These are phyloP conservation scores for Didymella arachidicola DNA, from an alignment of 2,329 filamentous ascomycete species.

Conservation along the genomic window DNA sequence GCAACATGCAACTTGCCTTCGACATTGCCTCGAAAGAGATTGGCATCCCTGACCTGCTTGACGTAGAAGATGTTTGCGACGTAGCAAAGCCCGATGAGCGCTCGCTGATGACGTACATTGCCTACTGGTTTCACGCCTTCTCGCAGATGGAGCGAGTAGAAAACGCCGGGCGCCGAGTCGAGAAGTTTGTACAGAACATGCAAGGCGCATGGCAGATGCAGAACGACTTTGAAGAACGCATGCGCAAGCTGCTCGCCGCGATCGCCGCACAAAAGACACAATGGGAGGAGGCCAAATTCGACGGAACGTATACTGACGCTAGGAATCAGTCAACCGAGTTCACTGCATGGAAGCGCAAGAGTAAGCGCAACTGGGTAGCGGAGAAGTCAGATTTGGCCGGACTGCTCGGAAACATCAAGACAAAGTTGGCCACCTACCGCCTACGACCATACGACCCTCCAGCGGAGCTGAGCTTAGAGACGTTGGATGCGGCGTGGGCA, in stretches of 20 bases:
- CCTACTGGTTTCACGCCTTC: slow-evolving; percentile 99
- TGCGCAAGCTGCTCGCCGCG: slow-evolving; percentile 79
- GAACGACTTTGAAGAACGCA: slow-evolving; percentile 89
- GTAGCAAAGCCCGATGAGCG: slow-evolving; percentile 95
- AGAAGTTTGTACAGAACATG: slow-evolving; percentile 99
- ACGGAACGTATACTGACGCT: slow-evolving; percentile 90
- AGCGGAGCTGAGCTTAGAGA: slow-evolving; percentile 79
- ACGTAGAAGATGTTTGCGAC: slow-evolving; percentile 98
- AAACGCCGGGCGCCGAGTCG: slow-evolving; percentile 92
- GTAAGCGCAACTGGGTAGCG: slow-evolving; percentile 94
- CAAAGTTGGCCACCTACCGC: slow-evolving; percentile 94
- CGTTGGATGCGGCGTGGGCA: slow-evolving; percentile 83
- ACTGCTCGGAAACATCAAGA: slow-evolving; percentile 96
- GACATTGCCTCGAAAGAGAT: slow-evolving; percentile 96
- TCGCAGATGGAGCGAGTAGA: slow-evolving; percentile 99
- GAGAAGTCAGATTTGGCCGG: slow-evolving; percentile 97
- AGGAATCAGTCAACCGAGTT: slow-evolving; percentile 86
- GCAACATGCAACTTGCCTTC: slow-evolving; percentile 98
- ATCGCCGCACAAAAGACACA: slow-evolving; percentile 75
- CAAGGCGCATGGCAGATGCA: slow-evolving; percentile 99
- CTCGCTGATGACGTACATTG: slow-evolving; percentile 98
- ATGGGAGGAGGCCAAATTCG: slow-evolving; percentile 84
- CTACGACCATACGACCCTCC: slow-evolving; percentile 91
- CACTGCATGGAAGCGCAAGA: slow-evolving; percentile 85
- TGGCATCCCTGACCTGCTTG: slow-evolving; percentile 91